Evolutionary conservation across 23 red algal genomes (phyloP), one percentile per base, ranked within the genome.

Genomic region (Gracilariopsis chorda): DNA sequence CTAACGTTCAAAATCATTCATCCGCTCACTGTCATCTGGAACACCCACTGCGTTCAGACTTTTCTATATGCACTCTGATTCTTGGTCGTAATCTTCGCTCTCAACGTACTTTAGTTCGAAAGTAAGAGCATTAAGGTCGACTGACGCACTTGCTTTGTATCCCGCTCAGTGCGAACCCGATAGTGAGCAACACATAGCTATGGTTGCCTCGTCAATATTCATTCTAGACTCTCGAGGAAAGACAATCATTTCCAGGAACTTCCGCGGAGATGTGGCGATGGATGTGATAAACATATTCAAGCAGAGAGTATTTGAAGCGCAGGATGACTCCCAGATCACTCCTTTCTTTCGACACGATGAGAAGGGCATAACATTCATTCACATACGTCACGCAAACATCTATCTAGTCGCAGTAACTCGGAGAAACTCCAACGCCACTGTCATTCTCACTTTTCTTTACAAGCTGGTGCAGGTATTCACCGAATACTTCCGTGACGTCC

Each of bases 141-240:
- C n/a, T n/a, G n/a, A n/a, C n/a, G n/a, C n/a, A n/a, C n/a, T n/a
- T n/a, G n/a, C n/a, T n/a, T n/a, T n/a, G n/a, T n/a, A n/a, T n/a
- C n/a, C n/a, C n/a, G n/a, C n/a, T n/a, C n/a, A n/a, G n/a, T n/a
- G n/a, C n/a, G n/a, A n/a, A n/a, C n/a, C n/a, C n/a, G n/a, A n/a
- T n/a, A n/a, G n/a, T n/a, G n/a, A n/a, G n/a, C n/a, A n/a, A n/a
- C n/a, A n/a, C n/a, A n/a, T 11, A 34, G 30, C 30, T 48, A 70
- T 53, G 62, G 65, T 73, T 48, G 88, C 85, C 33, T 98, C 95
- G 8, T 91, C 95, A 36, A 87, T 98, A 11, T 98, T 81, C 56
- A 94, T 98, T 82, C 49, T 98, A 17, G 95, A 98, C 53, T 83
- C 95, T 40, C 58, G 92, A 45, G 95, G 95, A 57, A 98, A 89